phyloP scores from a whole-genome alignment of 2,329 filamentous ascomycete genomes.

The Akanthomyces dipterigenus region DNA sequence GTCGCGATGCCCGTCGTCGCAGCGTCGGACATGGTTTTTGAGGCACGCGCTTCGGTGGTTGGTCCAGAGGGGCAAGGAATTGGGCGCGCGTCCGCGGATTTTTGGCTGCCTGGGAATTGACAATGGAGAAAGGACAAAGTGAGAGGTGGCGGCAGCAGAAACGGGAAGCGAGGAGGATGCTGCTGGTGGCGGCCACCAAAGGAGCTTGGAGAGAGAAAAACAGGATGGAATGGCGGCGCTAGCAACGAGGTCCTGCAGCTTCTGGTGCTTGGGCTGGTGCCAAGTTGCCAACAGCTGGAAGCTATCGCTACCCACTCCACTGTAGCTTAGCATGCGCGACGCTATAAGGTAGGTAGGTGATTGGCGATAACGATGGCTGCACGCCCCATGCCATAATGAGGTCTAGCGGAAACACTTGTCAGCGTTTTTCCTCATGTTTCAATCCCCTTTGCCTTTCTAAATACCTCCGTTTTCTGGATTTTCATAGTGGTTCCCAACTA shows the following conservation, averaged over 20 bases:
- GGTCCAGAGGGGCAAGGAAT: not conserved
- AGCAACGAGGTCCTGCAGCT: constrained; percentile 1
- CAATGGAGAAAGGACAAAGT: not conserved
- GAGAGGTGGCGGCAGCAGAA: not conserved
- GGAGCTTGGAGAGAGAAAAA: not conserved
- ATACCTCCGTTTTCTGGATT: too few relatives aligned
- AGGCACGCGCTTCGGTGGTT: not conserved
- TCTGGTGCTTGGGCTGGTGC: not conserved
- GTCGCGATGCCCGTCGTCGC: constrained; percentile 30
- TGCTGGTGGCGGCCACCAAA: not conserved
- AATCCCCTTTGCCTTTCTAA: too few relatives aligned
- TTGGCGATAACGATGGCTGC: not conserved
- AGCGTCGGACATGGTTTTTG: constrained; percentile 25
- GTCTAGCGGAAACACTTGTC: not conserved
- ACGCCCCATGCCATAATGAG: not conserved
- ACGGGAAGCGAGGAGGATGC: not conserved
- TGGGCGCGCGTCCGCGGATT: too few relatives aligned
- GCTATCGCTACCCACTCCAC: constrained; percentile 9
- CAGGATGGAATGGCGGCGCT: not conserved
- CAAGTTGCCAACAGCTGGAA: not conserved
- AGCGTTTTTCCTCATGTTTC: too few relatives aligned
- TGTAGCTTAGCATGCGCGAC: not conserved
- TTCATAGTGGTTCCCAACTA: too few relatives aligned
- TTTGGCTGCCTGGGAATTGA: not conserved
- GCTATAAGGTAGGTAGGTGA: not conserved